Evolutionary conservation across 2,329 filamentous ascomycete species (phyloP).

Genomic region (Penicillium polonicum): DNA sequence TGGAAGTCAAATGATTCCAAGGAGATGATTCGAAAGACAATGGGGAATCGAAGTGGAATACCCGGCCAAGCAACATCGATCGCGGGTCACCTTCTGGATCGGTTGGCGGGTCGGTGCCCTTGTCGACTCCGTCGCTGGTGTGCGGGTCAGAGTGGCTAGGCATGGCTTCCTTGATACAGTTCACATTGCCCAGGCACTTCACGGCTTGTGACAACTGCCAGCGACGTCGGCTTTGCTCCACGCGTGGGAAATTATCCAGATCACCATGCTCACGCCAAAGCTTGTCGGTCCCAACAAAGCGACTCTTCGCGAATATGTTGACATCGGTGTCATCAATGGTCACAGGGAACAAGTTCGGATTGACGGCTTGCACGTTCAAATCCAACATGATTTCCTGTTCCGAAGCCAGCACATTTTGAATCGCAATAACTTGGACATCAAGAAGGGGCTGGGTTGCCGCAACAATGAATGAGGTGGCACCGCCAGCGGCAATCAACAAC

Average conservation of each 20-base stretch:
- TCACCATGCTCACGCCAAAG: conserved; percentile 40
- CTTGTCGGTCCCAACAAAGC: conserved; percentile 68
- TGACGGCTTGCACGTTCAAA: conserved; percentile 79
- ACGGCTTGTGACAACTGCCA: conserved; percentile 32
- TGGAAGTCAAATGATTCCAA: conserved; percentile 69
- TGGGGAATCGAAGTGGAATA: conserved; percentile 82
- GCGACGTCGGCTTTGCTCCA: conserved; percentile 35
- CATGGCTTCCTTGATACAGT: conserved; percentile 20
- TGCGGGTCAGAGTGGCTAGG: conserved; percentile 15
- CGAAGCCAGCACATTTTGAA: conserved; percentile 87
- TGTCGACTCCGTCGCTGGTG: conserved; percentile 46
- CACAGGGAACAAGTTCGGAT: conserved; percentile 89
- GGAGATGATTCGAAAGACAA: conserved; percentile 88
- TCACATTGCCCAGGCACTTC: conserved; percentile 24
- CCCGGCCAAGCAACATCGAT: conserved; percentile 88
- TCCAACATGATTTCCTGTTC: conserved; percentile 96
- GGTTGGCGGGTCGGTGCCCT: conserved; percentile 61
- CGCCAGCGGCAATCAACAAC: conserved; percentile 77
- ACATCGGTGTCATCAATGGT: conserved; percentile 83
- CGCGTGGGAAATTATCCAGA: conserved; percentile 30
- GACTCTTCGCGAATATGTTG: conserved; percentile 92
- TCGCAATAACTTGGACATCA: conserved; percentile 73
- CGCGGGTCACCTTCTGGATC: conserved; percentile 61
- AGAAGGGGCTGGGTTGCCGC: conserved; percentile 84
- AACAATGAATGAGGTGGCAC: conserved; percentile 83